phyloP scores from a whole-genome alignment of 257 asterid genomes.

The Knoxia roxburghii region DNA sequence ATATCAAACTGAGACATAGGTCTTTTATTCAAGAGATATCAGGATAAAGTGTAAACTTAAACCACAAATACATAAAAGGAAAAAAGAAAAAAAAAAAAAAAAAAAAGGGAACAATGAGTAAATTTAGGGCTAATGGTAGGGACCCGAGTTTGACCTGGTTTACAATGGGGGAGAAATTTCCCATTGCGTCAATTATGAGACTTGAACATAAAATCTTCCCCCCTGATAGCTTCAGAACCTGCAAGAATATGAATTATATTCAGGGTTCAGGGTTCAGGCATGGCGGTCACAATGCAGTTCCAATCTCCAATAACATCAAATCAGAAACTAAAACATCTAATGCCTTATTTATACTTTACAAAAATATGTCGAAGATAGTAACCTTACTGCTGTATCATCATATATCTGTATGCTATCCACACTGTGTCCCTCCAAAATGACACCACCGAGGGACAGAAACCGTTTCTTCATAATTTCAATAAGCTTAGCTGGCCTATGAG shows the following conservation, averaged over 20 bases:
- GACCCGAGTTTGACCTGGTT: conserved; percentile 59
- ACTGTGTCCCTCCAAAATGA: conserved; percentile 67
- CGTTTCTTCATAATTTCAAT: conserved; percentile 66
- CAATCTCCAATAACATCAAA: not conserved
- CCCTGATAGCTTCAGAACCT: conserved; percentile 66
- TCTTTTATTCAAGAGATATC: not conserved
- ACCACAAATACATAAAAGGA: not conserved
- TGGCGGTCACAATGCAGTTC: not conserved
- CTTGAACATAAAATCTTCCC: conserved; percentile 67
- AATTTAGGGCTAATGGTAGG: not conserved
- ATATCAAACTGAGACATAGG: not conserved
- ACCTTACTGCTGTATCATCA: conserved; percentile 84
- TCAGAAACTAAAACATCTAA: too few species aligned
- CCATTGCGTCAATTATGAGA: conserved; percentile 94
- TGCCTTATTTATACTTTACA: too few species aligned
- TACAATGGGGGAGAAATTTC: conserved; percentile 93
- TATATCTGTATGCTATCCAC: conserved; percentile 56
- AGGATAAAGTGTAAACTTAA: not conserved
- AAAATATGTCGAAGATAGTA: conserved; percentile 9
- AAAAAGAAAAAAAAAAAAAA: not conserved
- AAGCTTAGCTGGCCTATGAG: conserved; percentile 74
- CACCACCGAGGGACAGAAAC: conserved; percentile 72
- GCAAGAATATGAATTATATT: conserved; percentile 11
- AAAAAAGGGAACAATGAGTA: not conserved
- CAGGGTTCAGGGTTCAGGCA: not conserved